Conservation (phyloP, 768 basidiomycete genomes). For the Mycena galopus region DNA sequence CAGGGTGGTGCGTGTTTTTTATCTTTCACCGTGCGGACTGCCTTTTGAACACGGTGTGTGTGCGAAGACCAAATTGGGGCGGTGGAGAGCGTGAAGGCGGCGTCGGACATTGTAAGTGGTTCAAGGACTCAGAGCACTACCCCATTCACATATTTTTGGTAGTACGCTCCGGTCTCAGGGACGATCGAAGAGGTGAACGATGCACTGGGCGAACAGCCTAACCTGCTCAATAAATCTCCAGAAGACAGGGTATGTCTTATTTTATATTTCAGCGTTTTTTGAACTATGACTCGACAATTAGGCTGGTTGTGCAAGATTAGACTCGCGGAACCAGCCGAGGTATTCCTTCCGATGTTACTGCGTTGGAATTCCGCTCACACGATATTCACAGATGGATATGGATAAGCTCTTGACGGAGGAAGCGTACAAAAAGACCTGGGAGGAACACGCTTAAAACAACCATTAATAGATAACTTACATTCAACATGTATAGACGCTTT, state of each 20-base stretch:
- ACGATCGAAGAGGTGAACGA: constrained; percentile 85
- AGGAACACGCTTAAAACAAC: constrained; percentile 30
- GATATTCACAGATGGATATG: constrained; percentile 69
- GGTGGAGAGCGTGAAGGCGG: constrained; percentile 97
- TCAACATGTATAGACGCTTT: constrained; percentile 22
- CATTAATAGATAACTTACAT: constrained; percentile 19
- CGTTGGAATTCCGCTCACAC: background rate
- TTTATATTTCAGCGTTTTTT: background rate
- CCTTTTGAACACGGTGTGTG: background rate
- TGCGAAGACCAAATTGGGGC: constrained; percentile 84
- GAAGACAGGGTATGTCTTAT: constrained; percentile 75
- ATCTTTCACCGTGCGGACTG: background rate
- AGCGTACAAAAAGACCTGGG: constrained; percentile 70
- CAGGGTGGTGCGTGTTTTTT: constrained; percentile 77
- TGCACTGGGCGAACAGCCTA: constrained; percentile 72
- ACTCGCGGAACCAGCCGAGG: constrained; percentile 82
- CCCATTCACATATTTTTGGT: constrained; percentile 25
- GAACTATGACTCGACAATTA: constrained; percentile 46
- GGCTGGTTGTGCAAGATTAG: constrained; percentile 98
- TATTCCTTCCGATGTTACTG: constrained; percentile 47
- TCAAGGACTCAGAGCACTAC: constrained; percentile 26
- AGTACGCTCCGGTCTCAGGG: constrained; percentile 96
- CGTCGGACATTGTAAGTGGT: constrained; percentile 87
- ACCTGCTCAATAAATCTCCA: constrained; percentile 89
- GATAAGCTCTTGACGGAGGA: constrained; percentile 80